These are phyloP conservation scores for Mycena maculata DNA, from an alignment of 768 basidiomycete species.

Conservation along the genomic window DNA sequence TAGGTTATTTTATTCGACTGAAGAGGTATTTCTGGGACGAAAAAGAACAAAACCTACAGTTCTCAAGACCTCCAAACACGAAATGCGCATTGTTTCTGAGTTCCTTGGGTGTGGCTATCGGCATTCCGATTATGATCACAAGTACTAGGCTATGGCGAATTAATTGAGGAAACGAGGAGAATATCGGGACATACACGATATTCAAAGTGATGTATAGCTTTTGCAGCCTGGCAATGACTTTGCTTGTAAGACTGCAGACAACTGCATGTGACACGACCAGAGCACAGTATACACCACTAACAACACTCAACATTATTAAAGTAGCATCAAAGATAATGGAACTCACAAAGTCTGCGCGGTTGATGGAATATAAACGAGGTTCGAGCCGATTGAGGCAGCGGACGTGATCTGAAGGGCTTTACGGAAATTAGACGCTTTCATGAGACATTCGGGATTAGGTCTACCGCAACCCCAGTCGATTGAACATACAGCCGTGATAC, in stretches of 20 bases:
- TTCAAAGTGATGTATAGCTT: slow-evolving; percentile 54
- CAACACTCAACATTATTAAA: slow-evolving; percentile 6
- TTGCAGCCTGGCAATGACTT: slow-evolving; percentile 63
- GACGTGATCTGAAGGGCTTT: slow-evolving; percentile 64
- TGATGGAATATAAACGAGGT: slow-evolving; percentile 38
- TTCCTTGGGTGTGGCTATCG: slow-evolving; percentile 49
- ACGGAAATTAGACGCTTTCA: too few species aligned
- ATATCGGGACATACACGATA: slow-evolving; percentile 43
- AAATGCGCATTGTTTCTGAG: slow-evolving; percentile 50
- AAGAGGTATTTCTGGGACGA: slow-evolving; percentile 5
- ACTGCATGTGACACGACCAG: slow-evolving; percentile 61
- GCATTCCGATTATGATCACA: slow-evolving; percentile 51
- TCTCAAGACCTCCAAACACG: slow-evolving; percentile 51
- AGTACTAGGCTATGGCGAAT: slow-evolving; percentile 37
- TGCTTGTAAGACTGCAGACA: slow-evolving; percentile 64
- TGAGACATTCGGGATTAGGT: too few species aligned
- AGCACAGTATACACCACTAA: slow-evolving; percentile 62
- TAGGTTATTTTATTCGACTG: slow-evolving; percentile 45
- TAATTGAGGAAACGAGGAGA: slow-evolving; percentile 1
- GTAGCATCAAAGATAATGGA: slow-evolving; percentile 4
- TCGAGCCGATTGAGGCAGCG: slow-evolving; percentile 49
- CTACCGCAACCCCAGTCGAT: slow-evolving; percentile 62
- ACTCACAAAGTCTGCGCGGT: slow-evolving; percentile 42
- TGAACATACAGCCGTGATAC: slow-evolving; percentile 53
- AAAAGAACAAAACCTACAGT: slow-evolving; percentile 38